phyloP scores from a whole-genome alignment of 1,139 yeast genomes.

The Scheffersomyces insectosa region DNA sequence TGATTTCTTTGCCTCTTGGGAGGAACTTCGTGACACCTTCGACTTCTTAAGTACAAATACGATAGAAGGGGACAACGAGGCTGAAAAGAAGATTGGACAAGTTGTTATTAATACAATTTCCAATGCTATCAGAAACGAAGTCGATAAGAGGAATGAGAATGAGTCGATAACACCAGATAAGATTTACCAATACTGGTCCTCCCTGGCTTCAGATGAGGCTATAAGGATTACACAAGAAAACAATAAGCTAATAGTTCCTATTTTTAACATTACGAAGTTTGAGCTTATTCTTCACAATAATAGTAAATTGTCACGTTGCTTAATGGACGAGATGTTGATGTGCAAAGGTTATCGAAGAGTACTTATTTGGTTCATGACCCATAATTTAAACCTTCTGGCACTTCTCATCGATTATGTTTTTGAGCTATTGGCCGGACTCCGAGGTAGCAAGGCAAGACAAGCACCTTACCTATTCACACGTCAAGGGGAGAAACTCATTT shows the following conservation, averaged over 20 bases:
- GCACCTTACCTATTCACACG: constrained; percentile 51
- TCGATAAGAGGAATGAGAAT: constrained; percentile 14
- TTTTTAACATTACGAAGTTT: constrained; percentile 43
- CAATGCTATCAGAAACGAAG: constrained; percentile 46
- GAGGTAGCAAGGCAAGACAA: constrained; percentile 42
- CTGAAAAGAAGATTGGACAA: constrained; percentile 37
- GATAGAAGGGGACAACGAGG: constrained; percentile 27
- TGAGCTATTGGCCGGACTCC: constrained; percentile 53
- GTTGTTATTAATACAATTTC: constrained; percentile 51
- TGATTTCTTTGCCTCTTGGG: constrained; percentile 32
- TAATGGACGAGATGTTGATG: constrained; percentile 71
- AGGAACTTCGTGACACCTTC: constrained; percentile 30
- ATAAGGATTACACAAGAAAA: constrained; percentile 26
- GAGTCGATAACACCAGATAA: constrained; percentile 46
- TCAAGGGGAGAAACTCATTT: constrained; percentile 44
- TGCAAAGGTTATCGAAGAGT: constrained; percentile 59
- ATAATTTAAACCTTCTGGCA: constrained; percentile 54
- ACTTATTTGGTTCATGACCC: constrained; percentile 68
- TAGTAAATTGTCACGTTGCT: constrained; percentile 48
- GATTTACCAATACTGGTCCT: constrained; percentile 47
- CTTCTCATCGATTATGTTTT: constrained; percentile 57
- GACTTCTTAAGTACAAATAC: constrained; percentile 24
- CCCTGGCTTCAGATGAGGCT: constrained; percentile 29
- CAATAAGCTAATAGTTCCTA: constrained; percentile 33
- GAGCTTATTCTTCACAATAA: constrained; percentile 39